Conservation (phyloP, 2,329 filamentous ascomycete species). For the Neopestalotiopsis clavispora region DNA sequence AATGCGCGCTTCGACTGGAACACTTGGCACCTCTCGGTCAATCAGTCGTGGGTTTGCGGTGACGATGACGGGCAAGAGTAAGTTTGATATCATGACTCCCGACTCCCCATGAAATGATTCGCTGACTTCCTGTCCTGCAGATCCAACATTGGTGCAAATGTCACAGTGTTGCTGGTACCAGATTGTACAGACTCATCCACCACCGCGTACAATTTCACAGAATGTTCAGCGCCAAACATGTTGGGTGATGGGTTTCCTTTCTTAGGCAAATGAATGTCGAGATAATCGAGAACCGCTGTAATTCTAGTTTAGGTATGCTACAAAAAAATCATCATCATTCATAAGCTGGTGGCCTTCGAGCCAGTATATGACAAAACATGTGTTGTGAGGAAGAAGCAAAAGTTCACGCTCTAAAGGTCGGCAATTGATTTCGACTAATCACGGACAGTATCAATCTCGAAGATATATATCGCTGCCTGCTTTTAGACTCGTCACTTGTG, state of each 20-base stretch:
- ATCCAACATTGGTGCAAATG: slow-evolving; percentile 4
- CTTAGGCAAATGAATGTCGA: neutral
- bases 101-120: no score
- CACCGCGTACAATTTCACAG: neutral
- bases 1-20: slow-evolving; percentile 27
- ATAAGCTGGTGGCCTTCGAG: no score
- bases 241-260: neutral
- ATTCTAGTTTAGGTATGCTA: neutral
- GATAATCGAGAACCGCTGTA: neutral
- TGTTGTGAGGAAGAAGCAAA: no score
- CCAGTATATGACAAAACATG: no score
- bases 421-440: no score
- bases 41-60: slow-evolving; percentile 31
- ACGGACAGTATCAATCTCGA: no score
- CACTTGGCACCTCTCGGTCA: slow-evolving; percentile 27
- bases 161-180: neutral
- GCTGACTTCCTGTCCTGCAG: neutral
- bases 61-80: slow-evolving; percentile 3
- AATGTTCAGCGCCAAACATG: slow-evolving; percentile 2
- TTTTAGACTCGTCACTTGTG: no score
- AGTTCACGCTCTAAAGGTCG: no score
- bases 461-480: no score
- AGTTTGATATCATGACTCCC: neutral
- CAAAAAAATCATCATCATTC: neutral
- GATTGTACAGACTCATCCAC: neutral